Base-by-base conservation (phyloP, 371 early-diverging fungal genomes). In the Zopfochytrium polystomum region DNA sequence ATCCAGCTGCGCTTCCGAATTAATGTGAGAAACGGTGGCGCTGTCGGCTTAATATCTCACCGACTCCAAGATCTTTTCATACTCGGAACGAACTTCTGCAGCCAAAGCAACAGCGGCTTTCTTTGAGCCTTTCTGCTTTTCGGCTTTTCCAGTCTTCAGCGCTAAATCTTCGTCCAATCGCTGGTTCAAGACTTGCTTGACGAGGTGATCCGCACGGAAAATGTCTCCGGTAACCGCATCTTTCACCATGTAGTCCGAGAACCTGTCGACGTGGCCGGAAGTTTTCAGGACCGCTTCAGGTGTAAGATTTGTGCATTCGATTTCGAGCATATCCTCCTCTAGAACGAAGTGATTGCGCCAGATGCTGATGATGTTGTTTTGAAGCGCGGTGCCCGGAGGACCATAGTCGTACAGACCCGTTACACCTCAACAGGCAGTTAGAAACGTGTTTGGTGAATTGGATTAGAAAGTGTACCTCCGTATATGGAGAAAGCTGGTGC, bases 201-300 rank as follows among this genome's bases (percentile, higher is more conserved):
- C 88, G 58, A 98, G 80, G 75, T 99, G 99, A 80, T 99, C 99
- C 34, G 98, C 99, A 64, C 99, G 87, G 85, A 90, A 96, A 60
- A 95, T 90, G 57, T 96, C 96, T 57, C 97, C 96, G 64, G 86
- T 95, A 74, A 87, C 88, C 34, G 84, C 72, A 79, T 98, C 99
- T 68, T 88, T 90, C 76, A 92, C 89, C 93, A 99, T 95, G 84
- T 91, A 94, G 81, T 99, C 99, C 55, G 95, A 87, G 78, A 99
- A 99, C 67, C 95, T 93, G 49, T 98, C 99, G 20, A 99, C 99
- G 83, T 99, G 99, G 48, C 99, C 99, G 42, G 97, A 96, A 25
- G 98, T 93, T 83, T 99, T 97, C 42, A 99, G 80, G 31, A 99
- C 99, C 42, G 93, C 90, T 61, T 93, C 86, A 4, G 98, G 98